Base-by-base conservation (phyloP, 352 stramenopile genomes). In the Phytopythium aichiense region DNA sequence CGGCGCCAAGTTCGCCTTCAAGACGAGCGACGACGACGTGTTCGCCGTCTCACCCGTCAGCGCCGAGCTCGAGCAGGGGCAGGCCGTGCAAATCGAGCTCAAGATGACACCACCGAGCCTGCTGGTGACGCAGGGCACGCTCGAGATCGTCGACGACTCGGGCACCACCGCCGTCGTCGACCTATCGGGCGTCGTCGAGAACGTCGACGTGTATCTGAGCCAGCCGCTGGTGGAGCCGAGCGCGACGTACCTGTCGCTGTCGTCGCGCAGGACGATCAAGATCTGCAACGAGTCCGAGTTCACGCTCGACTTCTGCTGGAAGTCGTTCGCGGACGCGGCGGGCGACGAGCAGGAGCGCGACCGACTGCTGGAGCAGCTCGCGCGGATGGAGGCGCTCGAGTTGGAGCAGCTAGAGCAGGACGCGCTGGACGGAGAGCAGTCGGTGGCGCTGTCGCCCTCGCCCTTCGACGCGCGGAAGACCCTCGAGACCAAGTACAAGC, bases 241-340 rank as follows among this genome's bases (percentile, higher is more conserved):
- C 22, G 77, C 92, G 7, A 89, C 93, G 11, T 98, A 98, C 69
- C 92, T 98, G 51, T 95, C 89, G 37, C 75, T 99, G 15, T 86
- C 75, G 33, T 98, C 93, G 33, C 81, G 91, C 20, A 93, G 84
- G 55, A 96, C 73, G 1, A 64, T 98, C 60, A 96, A 95, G 60
- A 96, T 99, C 57, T 91, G 79, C 66, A 98, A 99, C 76, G 81
- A 94, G 54, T 95, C 80, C 54, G 95, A 98, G 56, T 86, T 89
- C 57, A 89, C 92, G 0, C 81, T 98, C 18, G 73, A 89, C 2
- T 98, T 98, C 76, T 69, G 66, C 18, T 99, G 95, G 95, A 95
- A 97, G 59, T 88, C 94, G 22, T 98, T 98, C 64, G 69, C 69
- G 5, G 82, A 88, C 43, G 25, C 50, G 20, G 60, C 65, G 15